These are phyloP conservation scores for Trichoderma aggressivum DNA, from an alignment of 2,329 filamentous ascomycete species.

Conservation along the genomic window DNA sequence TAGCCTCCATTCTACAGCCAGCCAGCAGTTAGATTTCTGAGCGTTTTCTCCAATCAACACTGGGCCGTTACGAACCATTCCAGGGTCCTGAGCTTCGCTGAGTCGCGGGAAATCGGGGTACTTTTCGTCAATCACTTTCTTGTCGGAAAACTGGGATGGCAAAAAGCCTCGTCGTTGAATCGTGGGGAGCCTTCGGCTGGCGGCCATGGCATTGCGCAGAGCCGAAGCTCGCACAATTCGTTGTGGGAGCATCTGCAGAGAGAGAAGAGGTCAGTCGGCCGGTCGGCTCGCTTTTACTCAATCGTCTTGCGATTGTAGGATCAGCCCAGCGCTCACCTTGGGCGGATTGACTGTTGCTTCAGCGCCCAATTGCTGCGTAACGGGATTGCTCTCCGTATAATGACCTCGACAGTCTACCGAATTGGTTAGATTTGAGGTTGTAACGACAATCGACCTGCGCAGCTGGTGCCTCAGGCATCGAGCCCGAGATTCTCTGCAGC, in stretches of 20 bases:
- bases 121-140: conserved; percentile 48
- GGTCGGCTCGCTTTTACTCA: background rate
- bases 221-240: conserved; percentile 52
- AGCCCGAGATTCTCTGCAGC: background rate
- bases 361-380: conserved; percentile 38
- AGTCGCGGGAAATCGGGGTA: conserved; percentile 47
- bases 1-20: conserved; percentile 73
- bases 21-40: conserved; percentile 26
- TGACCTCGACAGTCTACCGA: conserved; percentile 25
- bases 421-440: conserved; percentile 30
- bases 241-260: conserved; percentile 57
- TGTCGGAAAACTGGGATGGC: conserved; percentile 47
- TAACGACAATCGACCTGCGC: conserved; percentile 26
- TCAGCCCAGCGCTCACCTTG: conserved; percentile 29
- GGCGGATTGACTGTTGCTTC: conserved; percentile 30
- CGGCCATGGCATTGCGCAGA: conserved; percentile 43
- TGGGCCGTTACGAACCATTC: conserved; percentile 51
- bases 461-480: conserved; percentile 36
- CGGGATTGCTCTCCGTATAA: conserved; percentile 28
- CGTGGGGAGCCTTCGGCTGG: conserved; percentile 49
- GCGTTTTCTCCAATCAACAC: background rate
- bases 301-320: background rate
- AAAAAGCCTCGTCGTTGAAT: conserved; percentile 57
- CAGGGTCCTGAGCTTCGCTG: conserved; percentile 62
- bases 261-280: background rate